Percentiles rank a stretch among this genome's conserved stretches.
Evolutionary conservation across 306 rosid genomes (phyloP).

Genomic region (Abrus precatorius): DNA sequence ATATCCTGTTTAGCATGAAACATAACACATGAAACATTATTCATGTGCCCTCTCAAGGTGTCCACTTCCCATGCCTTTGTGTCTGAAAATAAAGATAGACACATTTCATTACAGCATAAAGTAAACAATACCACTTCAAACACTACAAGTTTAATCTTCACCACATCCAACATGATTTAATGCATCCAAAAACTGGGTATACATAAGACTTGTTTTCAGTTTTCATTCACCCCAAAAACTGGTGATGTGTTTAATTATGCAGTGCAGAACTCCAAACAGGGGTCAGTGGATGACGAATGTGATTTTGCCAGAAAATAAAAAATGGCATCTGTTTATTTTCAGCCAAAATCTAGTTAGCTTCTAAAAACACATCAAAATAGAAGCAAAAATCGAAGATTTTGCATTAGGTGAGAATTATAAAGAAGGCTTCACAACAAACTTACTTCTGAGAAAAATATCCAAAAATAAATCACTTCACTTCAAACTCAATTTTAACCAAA

Average conservation of each 20-base stretch:
- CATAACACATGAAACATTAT: conserved; percentile 97
- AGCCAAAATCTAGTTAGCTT: not conserved
- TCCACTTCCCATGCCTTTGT: conserved; percentile 99
- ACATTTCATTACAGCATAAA: conserved; percentile 36
- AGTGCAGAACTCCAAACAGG: not conserved
- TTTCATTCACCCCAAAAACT: not conserved
- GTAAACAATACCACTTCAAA: conserved; percentile 9
- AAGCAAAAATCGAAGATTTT: not conserved
- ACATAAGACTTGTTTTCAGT: not conserved
- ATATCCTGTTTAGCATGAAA: conserved; percentile 97
- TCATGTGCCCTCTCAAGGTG: conserved; percentile 97
- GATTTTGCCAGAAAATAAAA: not conserved
- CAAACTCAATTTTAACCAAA: not conserved
- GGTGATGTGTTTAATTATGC: not conserved
- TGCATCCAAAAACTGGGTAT: conserved; percentile 1
- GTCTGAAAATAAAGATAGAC: conserved; percentile 60
- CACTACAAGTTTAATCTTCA: not conserved
- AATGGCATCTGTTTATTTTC: not conserved
- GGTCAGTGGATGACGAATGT: not conserved
- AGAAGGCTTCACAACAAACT: not conserved
- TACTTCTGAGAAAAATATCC: not conserved
- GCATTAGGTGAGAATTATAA: not conserved
- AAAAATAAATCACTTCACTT: not conserved
- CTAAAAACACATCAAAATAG: not conserved
- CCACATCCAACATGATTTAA: conserved; percentile 11